Evolutionary conservation across 2,329 filamentous ascomycete species (phyloP).

Genomic region (Sporothrix protearum): DNA sequence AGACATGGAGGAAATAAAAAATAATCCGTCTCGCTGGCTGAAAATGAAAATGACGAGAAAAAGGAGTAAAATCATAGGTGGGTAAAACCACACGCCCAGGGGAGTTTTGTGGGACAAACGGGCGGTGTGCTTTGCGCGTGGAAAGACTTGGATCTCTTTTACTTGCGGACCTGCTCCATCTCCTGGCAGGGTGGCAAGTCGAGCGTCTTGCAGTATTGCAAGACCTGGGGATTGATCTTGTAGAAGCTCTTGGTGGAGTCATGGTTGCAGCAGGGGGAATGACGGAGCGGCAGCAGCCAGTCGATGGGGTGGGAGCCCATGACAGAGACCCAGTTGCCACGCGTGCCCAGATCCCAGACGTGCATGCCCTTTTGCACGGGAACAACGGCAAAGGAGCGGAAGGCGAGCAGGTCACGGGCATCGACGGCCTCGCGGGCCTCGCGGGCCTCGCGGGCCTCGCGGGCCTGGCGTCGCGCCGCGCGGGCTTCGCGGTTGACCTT

Average conservation of each 20-base stretch:
- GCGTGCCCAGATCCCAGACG: constrained; percentile 73
- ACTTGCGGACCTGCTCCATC: constrained; percentile 13
- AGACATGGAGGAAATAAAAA: neutral
- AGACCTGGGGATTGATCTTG: constrained; percentile 60
- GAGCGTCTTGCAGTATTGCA: constrained; percentile 49
- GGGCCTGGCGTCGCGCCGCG: constrained; percentile 16
- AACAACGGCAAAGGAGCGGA: constrained; percentile 74
- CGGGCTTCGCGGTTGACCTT: constrained; percentile 2
- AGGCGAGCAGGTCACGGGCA: constrained; percentile 46
- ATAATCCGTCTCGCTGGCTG: neutral
- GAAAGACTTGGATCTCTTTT: no score
- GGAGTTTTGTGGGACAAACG: neutral
- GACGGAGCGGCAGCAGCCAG: constrained; percentile 75
- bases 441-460: constrained; percentile 21
- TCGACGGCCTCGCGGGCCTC: constrained; percentile 22
- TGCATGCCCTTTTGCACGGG: constrained; percentile 72
- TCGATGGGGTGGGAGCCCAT: constrained; percentile 71
- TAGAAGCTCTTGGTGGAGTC: constrained; percentile 65
- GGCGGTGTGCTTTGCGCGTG: neutral
- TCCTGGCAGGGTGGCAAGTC: constrained; percentile 32
- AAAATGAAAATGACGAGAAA: neutral
- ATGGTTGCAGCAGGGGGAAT: constrained; percentile 71
- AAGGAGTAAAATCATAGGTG: neutral
- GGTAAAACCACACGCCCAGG: no score
- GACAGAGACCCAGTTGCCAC: constrained; percentile 70